Evolutionary conservation across 2,329 filamentous ascomycete genomes (phyloP).

Genomic region (Nakataea oryzae): DNA sequence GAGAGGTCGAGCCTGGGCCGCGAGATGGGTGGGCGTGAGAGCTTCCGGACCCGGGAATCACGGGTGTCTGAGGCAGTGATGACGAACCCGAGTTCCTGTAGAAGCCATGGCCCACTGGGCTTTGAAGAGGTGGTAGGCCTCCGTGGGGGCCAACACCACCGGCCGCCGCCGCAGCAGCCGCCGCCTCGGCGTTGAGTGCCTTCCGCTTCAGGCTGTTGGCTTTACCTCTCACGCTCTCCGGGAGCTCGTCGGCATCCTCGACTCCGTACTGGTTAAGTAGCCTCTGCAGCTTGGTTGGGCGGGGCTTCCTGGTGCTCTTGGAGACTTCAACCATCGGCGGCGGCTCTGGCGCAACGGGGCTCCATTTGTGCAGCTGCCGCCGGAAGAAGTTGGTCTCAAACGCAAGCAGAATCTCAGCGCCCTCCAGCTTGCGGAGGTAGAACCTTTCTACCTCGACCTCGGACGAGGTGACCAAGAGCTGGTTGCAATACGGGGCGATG

Average conservation of each 20-base stretch:
- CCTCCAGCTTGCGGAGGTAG: slow-evolving; percentile 93
- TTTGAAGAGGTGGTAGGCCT: background rate
- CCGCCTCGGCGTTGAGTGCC: slow-evolving; percentile 47
- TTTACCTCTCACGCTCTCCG: slow-evolving; percentile 71
- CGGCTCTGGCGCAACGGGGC: slow-evolving; percentile 74
- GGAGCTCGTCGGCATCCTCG: slow-evolving; percentile 81
- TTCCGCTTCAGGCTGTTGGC: slow-evolving; percentile 65
- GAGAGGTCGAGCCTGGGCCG: slow-evolving; percentile 21
- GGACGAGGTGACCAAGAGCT: slow-evolving; percentile 68
- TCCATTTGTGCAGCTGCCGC: slow-evolving; percentile 91
- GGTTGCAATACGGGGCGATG: slow-evolving; percentile 71
- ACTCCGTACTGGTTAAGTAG: slow-evolving; percentile 83
- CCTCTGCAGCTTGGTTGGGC: slow-evolving; percentile 94
- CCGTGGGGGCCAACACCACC: background rate
- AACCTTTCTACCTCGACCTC: slow-evolving; percentile 88
- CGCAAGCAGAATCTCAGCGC: slow-evolving; percentile 82
- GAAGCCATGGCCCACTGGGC: slow-evolving; percentile 3
- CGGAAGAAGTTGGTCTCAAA: slow-evolving; percentile 97
- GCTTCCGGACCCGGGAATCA: slow-evolving; percentile 17
- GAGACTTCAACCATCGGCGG: slow-evolving; percentile 82
- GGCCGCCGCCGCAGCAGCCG: slow-evolving; percentile 24
- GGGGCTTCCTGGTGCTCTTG: slow-evolving; percentile 85
- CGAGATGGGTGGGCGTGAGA: slow-evolving; percentile 22
- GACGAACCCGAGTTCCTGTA: slow-evolving; percentile 10
- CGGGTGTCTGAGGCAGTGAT: slow-evolving; percentile 25